Evolutionary conservation across 83 land plant species (phyloP), one percentile per base, ranked within the genome.

Genomic region (Diphasiastrum complanatum): DNA sequence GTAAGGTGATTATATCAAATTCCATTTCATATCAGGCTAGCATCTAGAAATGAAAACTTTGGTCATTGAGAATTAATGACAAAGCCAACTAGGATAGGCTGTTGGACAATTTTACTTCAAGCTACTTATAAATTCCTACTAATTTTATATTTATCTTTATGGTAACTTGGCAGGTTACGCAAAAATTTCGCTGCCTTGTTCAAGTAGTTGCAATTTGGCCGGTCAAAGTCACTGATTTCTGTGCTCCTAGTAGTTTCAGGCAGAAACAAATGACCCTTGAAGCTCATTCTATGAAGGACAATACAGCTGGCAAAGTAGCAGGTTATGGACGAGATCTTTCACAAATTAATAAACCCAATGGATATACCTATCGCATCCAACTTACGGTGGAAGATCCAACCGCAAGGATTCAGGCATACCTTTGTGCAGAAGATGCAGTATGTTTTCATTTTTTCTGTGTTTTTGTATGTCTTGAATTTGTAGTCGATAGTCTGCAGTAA

Each of bases 331-430:
- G n/a, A n/a, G n/a, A n/a, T n/a, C n/a, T n/a, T n/a, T n/a, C n/a
- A n/a, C n/a, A n/a, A n/a, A n/a, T n/a, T n/a, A n/a, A n/a, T n/a
- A n/a, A n/a, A n/a, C n/a, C n/a, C n/a, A n/a, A n/a, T n/a, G n/a
- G n/a, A n/a, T n/a, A 68, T 30, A 68, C 60, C 20, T 84, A 84
- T 58, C 74, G 78, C 53, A 45, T 87, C 11, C 74, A 86, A 69
- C 68, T 91, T n/a, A 87, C 86, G 22, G 60, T 91, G 38, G 97
- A 91, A 61, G 97, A 91, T 63, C 81, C 95, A 23, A 91, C 97
- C 6, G 89, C 95, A 0, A 81, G 84, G 75, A 78, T 91, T 30
- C 86, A 80, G 73, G 93, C 85, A 33, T 78, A 64, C 38, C 48
- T 84, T 20, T 83, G 64, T 68, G 83, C 51, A n/a, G 82, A 81